Evolutionary conservation across 345 rosid genomes (phyloP).

Genomic region (Eucalyptus pauciflora): DNA sequence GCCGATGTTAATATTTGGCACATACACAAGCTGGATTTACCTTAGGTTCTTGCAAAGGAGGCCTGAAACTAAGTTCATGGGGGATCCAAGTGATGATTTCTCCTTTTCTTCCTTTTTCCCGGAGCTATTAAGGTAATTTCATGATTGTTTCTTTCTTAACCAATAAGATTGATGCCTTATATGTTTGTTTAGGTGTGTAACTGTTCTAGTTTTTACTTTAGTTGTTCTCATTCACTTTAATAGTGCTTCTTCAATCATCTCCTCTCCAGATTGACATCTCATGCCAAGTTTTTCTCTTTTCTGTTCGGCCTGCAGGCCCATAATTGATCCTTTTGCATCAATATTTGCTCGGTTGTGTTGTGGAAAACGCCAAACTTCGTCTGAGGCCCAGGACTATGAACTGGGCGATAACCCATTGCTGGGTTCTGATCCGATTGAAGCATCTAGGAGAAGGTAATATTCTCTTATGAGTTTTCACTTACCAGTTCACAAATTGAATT

Average conservation of each 20-base stretch:
- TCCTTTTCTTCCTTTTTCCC: constrained; percentile 92
- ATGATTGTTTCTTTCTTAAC: not conserved
- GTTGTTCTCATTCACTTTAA: not conserved
- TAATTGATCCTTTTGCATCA: constrained; percentile 72
- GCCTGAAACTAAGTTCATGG: constrained; percentile 81
- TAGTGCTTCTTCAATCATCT: not conserved
- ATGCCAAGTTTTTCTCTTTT: not conserved
- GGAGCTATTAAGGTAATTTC: constrained; percentile 49
- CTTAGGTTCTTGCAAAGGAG: constrained; percentile 81
- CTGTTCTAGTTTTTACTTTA: not conserved
- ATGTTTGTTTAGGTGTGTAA: not conserved
- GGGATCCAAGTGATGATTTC: constrained; percentile 95
- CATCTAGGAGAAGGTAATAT: constrained; percentile 86
- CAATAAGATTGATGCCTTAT: not conserved
- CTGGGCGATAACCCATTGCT: constrained; percentile 65
- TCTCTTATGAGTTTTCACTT: not conserved
- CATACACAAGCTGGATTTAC: constrained; percentile 89
- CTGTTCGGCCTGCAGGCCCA: constrained; percentile 39
- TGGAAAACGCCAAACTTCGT: constrained; percentile 46
- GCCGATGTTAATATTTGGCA: constrained; percentile 86
- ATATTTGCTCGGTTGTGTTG: constrained; percentile 79
- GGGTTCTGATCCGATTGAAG: constrained; percentile 94
- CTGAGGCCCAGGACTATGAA: constrained; percentile 36
- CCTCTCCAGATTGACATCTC: not conserved
- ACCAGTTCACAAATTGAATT: not conserved